phyloP scores from a whole-genome alignment of 768 basidiomycete genomes.

The Agaricus blazei region DNA sequence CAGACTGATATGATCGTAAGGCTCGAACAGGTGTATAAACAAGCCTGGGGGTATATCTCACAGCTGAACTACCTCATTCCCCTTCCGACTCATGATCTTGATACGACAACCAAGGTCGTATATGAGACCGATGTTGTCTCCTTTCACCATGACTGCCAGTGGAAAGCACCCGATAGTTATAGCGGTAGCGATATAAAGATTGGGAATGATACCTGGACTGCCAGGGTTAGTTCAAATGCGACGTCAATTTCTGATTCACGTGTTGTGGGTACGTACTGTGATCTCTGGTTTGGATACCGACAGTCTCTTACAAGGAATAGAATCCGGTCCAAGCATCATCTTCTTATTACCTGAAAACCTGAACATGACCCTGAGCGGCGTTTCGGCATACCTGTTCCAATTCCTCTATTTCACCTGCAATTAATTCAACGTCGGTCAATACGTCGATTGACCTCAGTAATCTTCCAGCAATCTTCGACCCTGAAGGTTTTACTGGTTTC shows the following conservation, averaged over 20 bases:
- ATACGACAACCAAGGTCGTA: neutral
- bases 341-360: neutral
- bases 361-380: neutral
- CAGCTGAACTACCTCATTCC: conserved; percentile 1
- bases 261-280: neutral
- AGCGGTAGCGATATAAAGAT: neutral
- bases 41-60: neutral
- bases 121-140: neutral
- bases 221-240: neutral
- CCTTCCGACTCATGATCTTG: neutral
- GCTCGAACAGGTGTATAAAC: neutral
- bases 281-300: neutral
- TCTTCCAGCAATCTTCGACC: neutral
- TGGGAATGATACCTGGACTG: neutral
- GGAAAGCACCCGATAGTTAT: neutral
- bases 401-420: neutral
- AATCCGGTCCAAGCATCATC: neutral
- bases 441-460: neutral
- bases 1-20: neutral
- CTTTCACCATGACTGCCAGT: conserved; percentile 1
- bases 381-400: neutral
- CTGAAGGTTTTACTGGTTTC: neutral
- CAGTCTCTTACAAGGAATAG: neutral
- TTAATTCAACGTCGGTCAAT: neutral
- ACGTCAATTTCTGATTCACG: neutral